phyloP scores from a whole-genome alignment of 805 yeast genomes.

The Hanseniaspora hatyaiensis region DNA sequence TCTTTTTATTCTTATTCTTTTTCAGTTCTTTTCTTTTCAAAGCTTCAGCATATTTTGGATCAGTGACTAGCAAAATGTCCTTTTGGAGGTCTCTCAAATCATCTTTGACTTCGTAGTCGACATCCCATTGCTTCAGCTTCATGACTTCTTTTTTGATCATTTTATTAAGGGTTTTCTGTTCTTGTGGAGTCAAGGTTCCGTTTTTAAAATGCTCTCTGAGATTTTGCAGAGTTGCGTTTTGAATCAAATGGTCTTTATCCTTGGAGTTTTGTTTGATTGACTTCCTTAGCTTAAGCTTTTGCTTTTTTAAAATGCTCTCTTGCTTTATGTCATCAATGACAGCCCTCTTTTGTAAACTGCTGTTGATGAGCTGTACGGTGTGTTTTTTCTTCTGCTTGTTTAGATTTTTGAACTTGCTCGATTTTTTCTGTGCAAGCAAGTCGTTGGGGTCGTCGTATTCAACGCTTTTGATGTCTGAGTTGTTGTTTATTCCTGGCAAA shows the following conservation, averaged over 20 bases:
- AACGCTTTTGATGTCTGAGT: slow-evolving; percentile 30
- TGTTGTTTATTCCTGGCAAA: slow-evolving; percentile 20
- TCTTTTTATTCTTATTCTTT: slow-evolving; percentile 17
- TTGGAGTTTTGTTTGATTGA: slow-evolving; percentile 21
- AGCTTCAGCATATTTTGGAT: slow-evolving; percentile 30
- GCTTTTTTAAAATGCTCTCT: slow-evolving; percentile 29
- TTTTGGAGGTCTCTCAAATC: slow-evolving; percentile 36
- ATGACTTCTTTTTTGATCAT: slow-evolving; percentile 31
- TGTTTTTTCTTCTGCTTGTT: slow-evolving; percentile 22
- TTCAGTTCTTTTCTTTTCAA: slow-evolving; percentile 25
- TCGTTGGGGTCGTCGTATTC: slow-evolving; percentile 35
- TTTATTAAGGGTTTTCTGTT: slow-evolving; percentile 29
- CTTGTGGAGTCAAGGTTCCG: slow-evolving; percentile 28
- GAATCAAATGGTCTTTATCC: slow-evolving; percentile 23
- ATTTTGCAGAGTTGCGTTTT: slow-evolving; percentile 29
- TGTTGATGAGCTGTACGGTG: slow-evolving; percentile 33
- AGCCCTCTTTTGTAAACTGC: slow-evolving; percentile 28
- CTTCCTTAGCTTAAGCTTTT: slow-evolving; percentile 27
- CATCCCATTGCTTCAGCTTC: slow-evolving; percentile 34
- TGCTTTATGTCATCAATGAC: slow-evolving; percentile 30
- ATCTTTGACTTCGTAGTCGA: slow-evolving; percentile 30
- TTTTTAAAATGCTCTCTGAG: slow-evolving; percentile 28
- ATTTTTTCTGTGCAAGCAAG: slow-evolving; percentile 19
- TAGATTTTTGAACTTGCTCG: slow-evolving; percentile 9
- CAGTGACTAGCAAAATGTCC: slow-evolving; percentile 33